Evolutionary conservation across 352 stramenopile species (phyloP), one percentile per base, ranked within the genome.

Genomic region (Pythium aquatile): DNA sequence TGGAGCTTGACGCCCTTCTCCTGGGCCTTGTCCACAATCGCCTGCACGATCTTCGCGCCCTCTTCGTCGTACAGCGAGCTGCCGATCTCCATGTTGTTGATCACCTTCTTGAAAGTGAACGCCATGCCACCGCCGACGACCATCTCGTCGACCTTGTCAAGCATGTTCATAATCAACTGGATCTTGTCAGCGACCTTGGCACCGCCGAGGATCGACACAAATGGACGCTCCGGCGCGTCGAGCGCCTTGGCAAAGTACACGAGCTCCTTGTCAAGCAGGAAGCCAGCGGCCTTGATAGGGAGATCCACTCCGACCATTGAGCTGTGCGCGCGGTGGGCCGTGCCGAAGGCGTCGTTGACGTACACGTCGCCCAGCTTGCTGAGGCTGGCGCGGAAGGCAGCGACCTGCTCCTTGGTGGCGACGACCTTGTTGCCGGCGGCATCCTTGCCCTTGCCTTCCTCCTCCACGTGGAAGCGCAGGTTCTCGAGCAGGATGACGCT

Each of bases 111-210:
- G 83, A 99, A 99, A n/a, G 98, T 99, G 79, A 99, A 99, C 62
- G 98, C 98, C 97, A 99, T 99, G 72, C 97, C 98, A 54, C 97
- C 98, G 55, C 98, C 98, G 47, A 99, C 90, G 49, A 99, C 87
- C 80, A 99, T 98, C 64, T 96, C 95, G 76, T 99, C 97, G 53
- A 96, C 88, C 77, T 99, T 99, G 72, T 99, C 97, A 33, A 99
- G 88, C 74, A 99, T 93, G 73, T 96, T 98, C 88, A 99, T 97
- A 82, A 99, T 99, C 26, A 99, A 85, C 59, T 97, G 93, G 74
- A 99, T 98, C 85, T 99, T 99, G 69, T 98, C 98, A 42, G 94
- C 97, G 40, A 99, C 97, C 85, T 99, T 99, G 66, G 98, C 97
- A 57, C 98, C 98, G 63, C 98, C 98, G 53, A 99, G 89, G 73